phyloP scores from a whole-genome alignment of 257 asterid species.

The Fraxinus quadrangulata region DNA sequence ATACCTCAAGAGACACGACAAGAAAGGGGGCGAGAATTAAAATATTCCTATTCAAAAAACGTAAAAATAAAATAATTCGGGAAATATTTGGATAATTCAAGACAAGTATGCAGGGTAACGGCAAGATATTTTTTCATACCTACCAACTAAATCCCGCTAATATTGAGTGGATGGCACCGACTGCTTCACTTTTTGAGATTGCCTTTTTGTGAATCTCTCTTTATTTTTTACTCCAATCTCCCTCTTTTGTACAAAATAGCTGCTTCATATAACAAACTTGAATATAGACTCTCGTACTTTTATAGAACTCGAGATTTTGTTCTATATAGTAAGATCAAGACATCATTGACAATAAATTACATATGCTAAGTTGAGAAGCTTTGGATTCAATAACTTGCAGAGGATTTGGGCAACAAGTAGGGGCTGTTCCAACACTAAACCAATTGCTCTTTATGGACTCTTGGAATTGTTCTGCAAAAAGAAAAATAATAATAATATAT shows the following conservation, averaged over 20 bases:
- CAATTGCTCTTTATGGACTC: conserved; percentile 31
- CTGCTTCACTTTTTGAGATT: background rate
- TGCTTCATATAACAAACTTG: background rate
- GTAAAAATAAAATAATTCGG: no score
- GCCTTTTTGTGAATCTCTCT: background rate
- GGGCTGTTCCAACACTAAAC: conserved; percentile 1
- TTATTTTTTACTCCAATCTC: background rate
- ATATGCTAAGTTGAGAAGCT: background rate
- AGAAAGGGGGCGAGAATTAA: no score
- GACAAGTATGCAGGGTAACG: no score
- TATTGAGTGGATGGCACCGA: no score
- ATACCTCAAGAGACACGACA: no score
- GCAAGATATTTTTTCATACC: no score
- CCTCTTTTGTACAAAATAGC: background rate
- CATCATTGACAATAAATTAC: background rate
- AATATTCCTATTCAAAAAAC: no score
- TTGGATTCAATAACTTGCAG: background rate
- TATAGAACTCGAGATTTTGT: background rate
- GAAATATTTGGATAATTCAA: no score
- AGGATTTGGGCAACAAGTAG: conserved; percentile 10
- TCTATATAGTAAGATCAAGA: background rate
- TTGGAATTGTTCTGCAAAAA: conserved; percentile 51
- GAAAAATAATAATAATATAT: background rate
- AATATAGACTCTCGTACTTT: background rate
- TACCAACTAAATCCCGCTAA: no score